Conservation (phyloP, 495 filamentous ascomycete genomes). For the Penicillium manginii region DNA sequence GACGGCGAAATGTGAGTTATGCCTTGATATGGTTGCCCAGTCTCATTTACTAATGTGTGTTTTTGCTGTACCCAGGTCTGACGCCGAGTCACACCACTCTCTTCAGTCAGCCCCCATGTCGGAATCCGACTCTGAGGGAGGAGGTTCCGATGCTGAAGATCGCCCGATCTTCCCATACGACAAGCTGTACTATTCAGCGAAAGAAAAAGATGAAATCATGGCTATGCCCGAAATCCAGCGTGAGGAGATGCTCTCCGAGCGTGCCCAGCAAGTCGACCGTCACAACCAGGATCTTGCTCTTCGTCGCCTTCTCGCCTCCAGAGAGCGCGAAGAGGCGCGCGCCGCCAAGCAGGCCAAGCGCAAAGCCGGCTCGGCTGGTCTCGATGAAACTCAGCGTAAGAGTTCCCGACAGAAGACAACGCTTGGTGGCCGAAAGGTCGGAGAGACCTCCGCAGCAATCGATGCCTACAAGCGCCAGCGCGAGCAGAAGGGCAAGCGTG, state of each 20-base stretch:
- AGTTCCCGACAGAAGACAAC: slow-evolving; percentile 81
- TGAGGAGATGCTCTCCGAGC: slow-evolving; percentile 86
- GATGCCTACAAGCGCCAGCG: slow-evolving; percentile 83
- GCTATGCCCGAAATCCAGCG: slow-evolving; percentile 87
- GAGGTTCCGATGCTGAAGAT: slow-evolving; percentile 55
- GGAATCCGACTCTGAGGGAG: slow-evolving; percentile 66
- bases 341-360: slow-evolving; percentile 74
- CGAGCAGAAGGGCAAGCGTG: slow-evolving; percentile 73
- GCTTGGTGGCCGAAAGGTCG: slow-evolving; percentile 75
- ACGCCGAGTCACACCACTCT: slow-evolving; percentile 70
- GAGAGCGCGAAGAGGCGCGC: slow-evolving; percentile 63
- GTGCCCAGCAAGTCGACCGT: slow-evolving; percentile 78
- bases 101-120: slow-evolving; percentile 86
- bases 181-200: slow-evolving; percentile 76
- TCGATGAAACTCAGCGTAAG: slow-evolving; percentile 76
- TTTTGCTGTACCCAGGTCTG: slow-evolving; percentile 50
- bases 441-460: slow-evolving; percentile 74
- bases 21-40: slow-evolving; percentile 6
- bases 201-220: slow-evolving; percentile 83
- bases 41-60: slow-evolving; percentile 9
- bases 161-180: slow-evolving; percentile 81
- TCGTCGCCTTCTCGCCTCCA: slow-evolving; percentile 74
- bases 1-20: slow-evolving; percentile 83
- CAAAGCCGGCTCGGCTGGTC: slow-evolving; percentile 72
- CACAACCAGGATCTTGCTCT: slow-evolving; percentile 82